Conservation (phyloP, 176 grass and related monocot genomes). For the Hordeum vulgare region DNA sequence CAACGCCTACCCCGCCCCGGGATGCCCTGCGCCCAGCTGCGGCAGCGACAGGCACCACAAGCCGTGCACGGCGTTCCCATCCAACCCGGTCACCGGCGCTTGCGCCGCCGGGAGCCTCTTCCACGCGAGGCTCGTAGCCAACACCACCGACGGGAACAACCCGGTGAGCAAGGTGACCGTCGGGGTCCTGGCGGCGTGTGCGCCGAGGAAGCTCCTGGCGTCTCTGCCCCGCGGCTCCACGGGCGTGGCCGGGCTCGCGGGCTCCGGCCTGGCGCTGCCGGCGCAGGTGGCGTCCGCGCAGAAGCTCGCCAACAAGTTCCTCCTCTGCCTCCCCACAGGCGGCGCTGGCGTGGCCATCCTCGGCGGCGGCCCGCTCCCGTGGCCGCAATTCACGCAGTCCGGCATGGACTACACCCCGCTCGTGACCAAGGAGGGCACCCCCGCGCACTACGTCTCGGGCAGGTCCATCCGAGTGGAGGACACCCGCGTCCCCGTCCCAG, state of each 20-base stretch:
- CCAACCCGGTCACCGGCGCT: constrained; percentile 25
- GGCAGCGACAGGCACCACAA: not conserved
- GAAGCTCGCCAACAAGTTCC: constrained; percentile 18
- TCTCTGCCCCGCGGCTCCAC: not conserved
- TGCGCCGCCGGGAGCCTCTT: constrained; percentile 27
- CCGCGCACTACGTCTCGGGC: not conserved
- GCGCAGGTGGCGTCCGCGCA: constrained; percentile 33
- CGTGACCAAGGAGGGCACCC: not conserved
- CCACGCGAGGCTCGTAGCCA: constrained; percentile 13
- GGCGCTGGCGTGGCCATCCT: constrained; percentile 30
- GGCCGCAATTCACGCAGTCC: not conserved
- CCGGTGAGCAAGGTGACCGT: constrained; percentile 5
- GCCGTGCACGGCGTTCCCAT: constrained; percentile 16
- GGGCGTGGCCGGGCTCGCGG: constrained; percentile 41
- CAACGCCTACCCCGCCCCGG: constrained; percentile 1
- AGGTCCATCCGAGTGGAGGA: not conserved
- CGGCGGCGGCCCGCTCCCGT: not conserved
- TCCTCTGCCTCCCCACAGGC: constrained; percentile 46
- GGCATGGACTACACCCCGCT: constrained; percentile 22
- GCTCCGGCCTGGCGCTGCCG: constrained; percentile 13
- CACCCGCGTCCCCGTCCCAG: not conserved
- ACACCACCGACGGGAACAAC: constrained; percentile 48
- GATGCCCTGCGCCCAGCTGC: not conserved
- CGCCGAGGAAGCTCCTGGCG: not conserved
- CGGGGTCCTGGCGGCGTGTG: constrained; percentile 9